phyloP scores from a whole-genome alignment of 805 yeast genomes.

The Lachancea dasiensis region DNA sequence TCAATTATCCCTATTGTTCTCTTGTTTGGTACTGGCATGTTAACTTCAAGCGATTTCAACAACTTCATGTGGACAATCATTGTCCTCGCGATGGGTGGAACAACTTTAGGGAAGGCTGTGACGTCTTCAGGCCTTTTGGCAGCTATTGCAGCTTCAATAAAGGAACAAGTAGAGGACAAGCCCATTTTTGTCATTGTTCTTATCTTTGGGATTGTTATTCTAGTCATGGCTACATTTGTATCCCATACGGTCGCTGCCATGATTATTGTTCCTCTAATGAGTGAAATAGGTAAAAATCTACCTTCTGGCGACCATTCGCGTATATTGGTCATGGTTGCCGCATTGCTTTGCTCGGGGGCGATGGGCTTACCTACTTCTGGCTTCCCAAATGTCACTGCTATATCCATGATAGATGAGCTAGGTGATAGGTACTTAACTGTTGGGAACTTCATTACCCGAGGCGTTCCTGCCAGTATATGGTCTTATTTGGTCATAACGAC shows the following conservation, averaged over 20 bases:
- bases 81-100: conserved; percentile 95
- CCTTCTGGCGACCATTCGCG: conserved; percentile 78
- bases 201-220: conserved; percentile 74
- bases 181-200: conserved; percentile 68
- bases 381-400: conserved; percentile 96
- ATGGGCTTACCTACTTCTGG: conserved; percentile 98
- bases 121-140: conserved; percentile 81
- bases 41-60: conserved; percentile 87
- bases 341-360: conserved; percentile 80
- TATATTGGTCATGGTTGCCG: conserved; percentile 59
- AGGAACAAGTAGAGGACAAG: conserved; percentile 55
- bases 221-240: conserved; percentile 87
- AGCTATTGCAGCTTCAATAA: conserved; percentile 69
- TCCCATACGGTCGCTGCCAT: conserved; percentile 97
- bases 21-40: conserved; percentile 86
- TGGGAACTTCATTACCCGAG: conserved; percentile 77
- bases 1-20: conserved; percentile 85
- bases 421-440: conserved; percentile 89
- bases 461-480: conserved; percentile 80
- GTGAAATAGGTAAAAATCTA: conserved; percentile 76
- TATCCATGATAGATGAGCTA: conserved; percentile 86
- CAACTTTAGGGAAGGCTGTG: conserved; percentile 92
- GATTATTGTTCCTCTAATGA: conserved; percentile 83
- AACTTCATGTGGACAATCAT: conserved; percentile 97
- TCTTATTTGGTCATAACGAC: conserved; percentile 69